Conservation (phyloP, 805 yeast species). For the Candida odintsovae region DNA sequence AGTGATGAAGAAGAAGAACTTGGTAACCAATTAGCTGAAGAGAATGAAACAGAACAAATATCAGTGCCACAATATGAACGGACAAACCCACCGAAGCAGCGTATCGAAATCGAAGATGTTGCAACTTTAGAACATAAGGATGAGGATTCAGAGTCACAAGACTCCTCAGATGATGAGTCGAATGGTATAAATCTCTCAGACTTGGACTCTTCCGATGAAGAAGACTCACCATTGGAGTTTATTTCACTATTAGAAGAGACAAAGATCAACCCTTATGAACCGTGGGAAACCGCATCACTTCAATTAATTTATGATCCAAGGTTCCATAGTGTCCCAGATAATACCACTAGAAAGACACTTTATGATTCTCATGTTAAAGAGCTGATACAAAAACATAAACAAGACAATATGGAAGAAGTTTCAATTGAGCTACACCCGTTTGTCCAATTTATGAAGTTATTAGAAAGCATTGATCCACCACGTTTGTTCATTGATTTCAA, state of each 20-base stretch:
- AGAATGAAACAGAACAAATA: not conserved
- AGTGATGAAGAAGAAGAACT: conserved; percentile 1
- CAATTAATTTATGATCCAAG: conserved; percentile 37
- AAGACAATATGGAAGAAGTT: conserved; percentile 5
- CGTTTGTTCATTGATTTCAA: conserved; percentile 35
- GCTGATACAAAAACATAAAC: not conserved
- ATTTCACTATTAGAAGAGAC: conserved; percentile 28
- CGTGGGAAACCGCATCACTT: conserved; percentile 42
- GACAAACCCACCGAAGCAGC: not conserved
- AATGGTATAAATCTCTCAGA: conserved; percentile 18
- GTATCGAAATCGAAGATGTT: conserved; percentile 12
- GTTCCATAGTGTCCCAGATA: conserved; percentile 30
- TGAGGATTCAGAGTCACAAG: not conserved
- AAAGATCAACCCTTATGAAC: conserved; percentile 36
- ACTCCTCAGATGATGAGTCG: conserved; percentile 20
- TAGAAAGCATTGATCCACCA: conserved; percentile 23
- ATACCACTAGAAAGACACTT: conserved; percentile 23
- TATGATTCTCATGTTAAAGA: not conserved
- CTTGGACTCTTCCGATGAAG: conserved; percentile 17
- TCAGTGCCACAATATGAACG: not conserved
- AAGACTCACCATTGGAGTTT: conserved; percentile 21
- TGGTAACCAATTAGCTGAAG: not conserved
- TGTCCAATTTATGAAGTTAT: conserved; percentile 23
- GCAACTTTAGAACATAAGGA: conserved; percentile 6
- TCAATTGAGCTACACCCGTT: conserved; percentile 7